Base-by-base conservation (phyloP, 768 basidiomycete species). In the Lentinus tigrinus region DNA sequence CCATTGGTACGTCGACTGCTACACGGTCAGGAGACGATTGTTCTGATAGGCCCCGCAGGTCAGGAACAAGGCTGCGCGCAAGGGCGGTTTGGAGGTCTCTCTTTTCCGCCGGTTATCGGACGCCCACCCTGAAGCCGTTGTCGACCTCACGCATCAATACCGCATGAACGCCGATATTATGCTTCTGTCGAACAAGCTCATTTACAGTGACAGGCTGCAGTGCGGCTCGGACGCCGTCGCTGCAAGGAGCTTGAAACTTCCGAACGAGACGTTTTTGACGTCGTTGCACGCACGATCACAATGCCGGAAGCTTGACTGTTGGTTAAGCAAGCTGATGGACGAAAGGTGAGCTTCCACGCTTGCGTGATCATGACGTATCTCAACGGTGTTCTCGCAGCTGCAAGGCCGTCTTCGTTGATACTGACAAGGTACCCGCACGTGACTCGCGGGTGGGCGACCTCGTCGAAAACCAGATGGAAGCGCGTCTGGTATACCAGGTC, bases 111-210 rank as follows among this genome's bases (percentile, higher is more conserved):
- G 85, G 2, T 82, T 99, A 4, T 94, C 93, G 0, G 88, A 93
- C 40, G 86, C 91, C 0, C 93, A 98, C 66, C 92, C 93, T 0
- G 75, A 87, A 21, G 85, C 94, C 2, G 91, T 97, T 31, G 84
- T 91, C 23, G 91, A 97, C 63, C 81, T 99, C 42, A 80, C 84
- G 0, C 80, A 89, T 56, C 97, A 99, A 69, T 99, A 98, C 69
- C 81, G 97, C 44, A 98, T 98, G 97, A 98, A 96, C 71, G 83
- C 83, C 54, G 94, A 96, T 60, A 97, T 98, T 69, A 98, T 98
- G 95, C 69, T 82, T 10, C 76, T 98, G 9, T 92, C 91, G 1
- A 98, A 98, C 71, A 79, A 78, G 55, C 84, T 98, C 47, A 87
- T 98, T 10, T 98, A 98, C 65, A 76, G 81, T 10, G 82, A 88